phyloP scores from a whole-genome alignment of 345 rosid species.

The Leavenworthia alabamica region DNA sequence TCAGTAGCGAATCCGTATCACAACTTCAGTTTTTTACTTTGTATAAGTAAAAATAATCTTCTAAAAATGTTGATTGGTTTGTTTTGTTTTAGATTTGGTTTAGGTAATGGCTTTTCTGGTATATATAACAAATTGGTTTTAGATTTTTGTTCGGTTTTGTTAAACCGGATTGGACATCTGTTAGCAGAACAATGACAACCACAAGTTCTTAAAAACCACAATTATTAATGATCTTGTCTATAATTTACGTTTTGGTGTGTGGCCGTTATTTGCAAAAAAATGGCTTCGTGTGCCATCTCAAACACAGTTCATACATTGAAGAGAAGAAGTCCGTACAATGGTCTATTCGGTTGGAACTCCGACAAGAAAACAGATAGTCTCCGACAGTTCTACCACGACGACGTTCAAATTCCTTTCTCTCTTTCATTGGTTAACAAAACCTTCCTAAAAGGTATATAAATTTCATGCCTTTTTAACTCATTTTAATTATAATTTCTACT shows the following conservation, averaged over 20 bases:
- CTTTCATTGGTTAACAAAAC: constrained; percentile 56
- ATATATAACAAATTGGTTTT: not conserved
- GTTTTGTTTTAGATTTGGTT: not conserved
- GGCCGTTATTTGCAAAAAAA: constrained; percentile 26
- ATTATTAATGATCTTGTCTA: not conserved
- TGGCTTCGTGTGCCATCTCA: constrained; percentile 44
- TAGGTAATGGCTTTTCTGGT: not conserved
- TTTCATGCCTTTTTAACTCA: not conserved
- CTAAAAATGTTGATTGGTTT: not conserved
- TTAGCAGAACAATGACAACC: constrained; percentile 9
- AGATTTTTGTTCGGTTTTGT: not conserved
- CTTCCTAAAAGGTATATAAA: constrained; percentile 47
- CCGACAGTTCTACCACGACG: constrained; percentile 40
- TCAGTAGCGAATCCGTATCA: constrained; percentile 48
- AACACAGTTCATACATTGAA: constrained; percentile 33
- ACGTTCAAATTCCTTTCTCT: constrained; percentile 54
- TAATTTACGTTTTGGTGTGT: constrained; percentile 9
- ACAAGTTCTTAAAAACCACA: constrained; percentile 5
- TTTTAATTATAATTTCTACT: not conserved
- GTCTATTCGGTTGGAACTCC: constrained; percentile 56
- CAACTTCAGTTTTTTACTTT: too few relatives aligned
- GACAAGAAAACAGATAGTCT: constrained; percentile 36
- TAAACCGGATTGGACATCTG: constrained; percentile 2
- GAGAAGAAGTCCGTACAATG: constrained; percentile 24
- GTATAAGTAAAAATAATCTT: not conserved